A percentile compares a stretch with the other conserved stretches of the same genome.
phyloP scores from a whole-genome alignment of 2,329 filamentous ascomycete species.

The Colletotrichum limetticola region DNA sequence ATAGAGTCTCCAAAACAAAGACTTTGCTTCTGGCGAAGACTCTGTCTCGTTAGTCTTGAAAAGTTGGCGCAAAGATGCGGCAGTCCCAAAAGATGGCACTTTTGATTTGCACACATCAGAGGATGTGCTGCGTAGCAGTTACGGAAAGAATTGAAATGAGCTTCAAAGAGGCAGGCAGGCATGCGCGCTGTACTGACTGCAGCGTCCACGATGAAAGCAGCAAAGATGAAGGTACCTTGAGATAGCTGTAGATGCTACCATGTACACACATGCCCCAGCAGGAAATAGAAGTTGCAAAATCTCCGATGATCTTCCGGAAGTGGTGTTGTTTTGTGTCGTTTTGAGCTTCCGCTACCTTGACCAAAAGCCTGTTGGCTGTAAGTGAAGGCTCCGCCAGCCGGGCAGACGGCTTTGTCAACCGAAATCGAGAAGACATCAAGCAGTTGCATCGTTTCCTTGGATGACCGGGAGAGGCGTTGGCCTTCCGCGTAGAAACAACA shows the following conservation, averaged over 20 bases:
- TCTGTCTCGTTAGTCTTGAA: not conserved
- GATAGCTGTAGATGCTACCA: not conserved
- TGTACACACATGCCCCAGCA: constrained; percentile 8
- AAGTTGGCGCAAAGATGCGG: not conserved
- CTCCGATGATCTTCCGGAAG: constrained; percentile 12
- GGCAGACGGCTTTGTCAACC: constrained; percentile 28
- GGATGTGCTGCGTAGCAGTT: not conserved
- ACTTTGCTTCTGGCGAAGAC: not conserved
- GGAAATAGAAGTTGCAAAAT: not conserved
- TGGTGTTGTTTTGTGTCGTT: not conserved
- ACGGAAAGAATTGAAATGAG: not conserved
- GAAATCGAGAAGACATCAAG: constrained; percentile 1
- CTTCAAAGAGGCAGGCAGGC: not conserved
- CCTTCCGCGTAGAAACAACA: not conserved
- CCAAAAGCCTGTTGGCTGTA: constrained; percentile 34
- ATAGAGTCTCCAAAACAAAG: not conserved
- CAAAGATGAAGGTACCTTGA: not conserved
- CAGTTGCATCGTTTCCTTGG: not conserved
- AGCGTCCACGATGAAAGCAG: not conserved
- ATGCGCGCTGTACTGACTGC: not conserved
- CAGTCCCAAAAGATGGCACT: not conserved
- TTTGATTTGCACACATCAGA: not conserved
- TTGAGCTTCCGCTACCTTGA: constrained; percentile 12
- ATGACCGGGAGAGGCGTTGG: not conserved
- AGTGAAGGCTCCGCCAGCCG: constrained; percentile 21